Conservation (phyloP, 2,329 filamentous ascomycete species). For the Spiromastix sp. region DNA sequence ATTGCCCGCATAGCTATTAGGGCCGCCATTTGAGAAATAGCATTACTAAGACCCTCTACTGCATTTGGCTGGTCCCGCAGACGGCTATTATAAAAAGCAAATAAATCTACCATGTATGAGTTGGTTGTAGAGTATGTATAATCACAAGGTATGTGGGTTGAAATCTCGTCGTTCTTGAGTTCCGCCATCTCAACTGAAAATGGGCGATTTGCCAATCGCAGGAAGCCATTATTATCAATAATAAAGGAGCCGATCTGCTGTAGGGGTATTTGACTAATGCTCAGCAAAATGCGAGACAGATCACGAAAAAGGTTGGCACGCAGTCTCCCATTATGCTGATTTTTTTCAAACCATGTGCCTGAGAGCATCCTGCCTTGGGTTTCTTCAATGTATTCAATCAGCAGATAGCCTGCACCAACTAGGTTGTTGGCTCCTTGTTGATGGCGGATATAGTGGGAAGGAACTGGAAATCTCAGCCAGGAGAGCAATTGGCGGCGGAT, state of each 20-base stretch:
- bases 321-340: slow-evolving; percentile 9
- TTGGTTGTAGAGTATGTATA: slow-evolving; percentile 16
- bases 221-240: slow-evolving; percentile 16
- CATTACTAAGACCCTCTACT: slow-evolving; percentile 15
- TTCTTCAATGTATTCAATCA: slow-evolving; percentile 12
- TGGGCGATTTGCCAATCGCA: slow-evolving; percentile 16
- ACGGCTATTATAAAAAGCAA: slow-evolving; percentile 18
- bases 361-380: slow-evolving; percentile 14
- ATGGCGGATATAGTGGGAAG: neutral
- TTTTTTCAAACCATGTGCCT: slow-evolving; percentile 11
- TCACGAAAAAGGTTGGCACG: slow-evolving; percentile 13
- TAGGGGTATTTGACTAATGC: slow-evolving; percentile 13
- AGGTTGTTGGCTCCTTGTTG: neutral
- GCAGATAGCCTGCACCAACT: slow-evolving; percentile 10
- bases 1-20: slow-evolving; percentile 21
- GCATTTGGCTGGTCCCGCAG: slow-evolving; percentile 20
- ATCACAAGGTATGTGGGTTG: slow-evolving; percentile 15
- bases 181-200: slow-evolving; percentile 15
- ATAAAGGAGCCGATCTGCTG: slow-evolving; percentile 24
- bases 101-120: slow-evolving; percentile 17
- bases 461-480: neutral
- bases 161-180: slow-evolving; percentile 18
- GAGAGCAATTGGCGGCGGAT: neutral
- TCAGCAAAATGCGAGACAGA: slow-evolving; percentile 13
- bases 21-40: slow-evolving; percentile 20